phyloP scores from a whole-genome alignment of 202 grass and related monocot species.

The Bolboschoenoplectus hybrid region DNA sequence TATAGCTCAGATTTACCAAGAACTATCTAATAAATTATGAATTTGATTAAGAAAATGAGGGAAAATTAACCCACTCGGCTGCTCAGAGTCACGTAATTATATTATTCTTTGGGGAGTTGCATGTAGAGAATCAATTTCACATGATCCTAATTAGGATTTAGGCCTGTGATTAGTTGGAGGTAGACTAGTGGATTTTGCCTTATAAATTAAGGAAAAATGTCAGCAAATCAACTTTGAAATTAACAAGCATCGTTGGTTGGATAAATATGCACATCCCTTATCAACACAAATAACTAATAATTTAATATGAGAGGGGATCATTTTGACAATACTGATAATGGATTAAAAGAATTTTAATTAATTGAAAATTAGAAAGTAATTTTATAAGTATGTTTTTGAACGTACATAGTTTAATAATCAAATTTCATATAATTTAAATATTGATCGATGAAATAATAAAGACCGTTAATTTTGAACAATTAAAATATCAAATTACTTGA shows the following conservation, averaged over 20 bases:
- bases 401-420: not conserved
- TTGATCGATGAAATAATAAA: not conserved
- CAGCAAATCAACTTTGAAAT: not conserved
- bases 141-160: not conserved
- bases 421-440: not conserved
- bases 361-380: not conserved
- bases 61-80: not conserved
- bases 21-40: not conserved
- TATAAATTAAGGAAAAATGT: not conserved
- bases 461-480: not conserved
- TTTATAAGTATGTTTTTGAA: not conserved
- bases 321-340: too few relatives aligned
- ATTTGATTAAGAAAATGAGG: not conserved
- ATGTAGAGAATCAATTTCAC: constrained; percentile 2
- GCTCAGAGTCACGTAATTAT: not conserved
- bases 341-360: too few relatives aligned
- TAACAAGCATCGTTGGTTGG: constrained; percentile 3
- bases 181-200: not conserved
- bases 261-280: not conserved
- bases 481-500: not conserved
- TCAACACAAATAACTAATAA: too few relatives aligned
- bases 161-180: constrained; percentile 4
- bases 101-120: not conserved
- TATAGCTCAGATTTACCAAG: not conserved
- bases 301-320: too few relatives aligned